Evolutionary conservation across 192 early-diverging fungal genomes (phyloP), one percentile per base, ranked within the genome.

Genomic region (Dissophora ornata): DNA sequence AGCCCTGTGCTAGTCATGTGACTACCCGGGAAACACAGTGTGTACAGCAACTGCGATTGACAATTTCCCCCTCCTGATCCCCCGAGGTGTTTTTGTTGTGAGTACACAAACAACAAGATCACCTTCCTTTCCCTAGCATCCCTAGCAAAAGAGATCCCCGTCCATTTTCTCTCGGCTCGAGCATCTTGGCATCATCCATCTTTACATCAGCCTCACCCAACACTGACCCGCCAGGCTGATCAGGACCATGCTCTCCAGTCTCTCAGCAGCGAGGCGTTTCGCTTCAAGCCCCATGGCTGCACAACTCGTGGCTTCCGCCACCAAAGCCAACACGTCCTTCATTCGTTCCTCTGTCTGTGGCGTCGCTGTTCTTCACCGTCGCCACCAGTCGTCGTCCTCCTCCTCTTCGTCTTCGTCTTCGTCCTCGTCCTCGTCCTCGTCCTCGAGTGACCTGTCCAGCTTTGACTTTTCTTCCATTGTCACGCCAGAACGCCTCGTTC

Each of bases 381-480:
- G 64, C 25, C 57, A 62, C 41, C 73, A 77, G 59, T 77, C 73
- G 15, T 70, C 68, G 4, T 70, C 58, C 28, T 66, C 52, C 18
- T 74, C 71, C n/a, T 58, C 66, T 8, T 50, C 66, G 4, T 57
- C 51, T 13, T 70, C 57, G 13, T 69, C 57, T 5, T 67, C 50
- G 32, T 61, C 60, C 24, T 67, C 54, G 7, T 67, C 71, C 30
- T 66, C 71, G 4, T 59, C 71, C 7, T 59, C 59, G 9, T 63
- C 58, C 18, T 54, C 54, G 29, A 56, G 26, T 24, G 47, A 64
- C 9, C 25, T 51, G 45, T 33, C 11, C 8, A 7, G 11, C 21
- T 16, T 52, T n/a, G 63, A 75, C 45, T 51, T 67, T 59, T 22
- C 41, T 6, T 34, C 47, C 1, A 3, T 65, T 25, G 71, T 54